phyloP scores from a whole-genome alignment of 805 yeast genomes.

The Kluyveromyces wickerhamii region DNA sequence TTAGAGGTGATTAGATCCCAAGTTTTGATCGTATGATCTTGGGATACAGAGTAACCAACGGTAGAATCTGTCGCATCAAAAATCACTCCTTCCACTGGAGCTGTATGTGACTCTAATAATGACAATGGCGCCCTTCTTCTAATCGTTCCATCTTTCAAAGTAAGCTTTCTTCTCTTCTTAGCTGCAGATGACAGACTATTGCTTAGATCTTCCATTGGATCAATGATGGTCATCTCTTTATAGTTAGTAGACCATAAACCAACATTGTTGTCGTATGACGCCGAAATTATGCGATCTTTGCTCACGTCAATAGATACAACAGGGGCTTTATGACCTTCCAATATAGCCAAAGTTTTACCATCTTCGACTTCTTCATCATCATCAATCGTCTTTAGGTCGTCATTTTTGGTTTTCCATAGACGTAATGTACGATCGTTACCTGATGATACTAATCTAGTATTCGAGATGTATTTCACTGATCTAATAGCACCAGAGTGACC shows the following conservation, averaged over 20 bases:
- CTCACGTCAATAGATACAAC: constrained; percentile 60
- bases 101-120: constrained; percentile 69
- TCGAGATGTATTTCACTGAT: constrained; percentile 70
- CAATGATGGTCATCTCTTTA: constrained; percentile 71
- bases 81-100: constrained; percentile 79
- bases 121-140: constrained; percentile 79
- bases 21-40: constrained; percentile 90
- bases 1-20: constrained; percentile 91
- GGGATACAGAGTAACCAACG: constrained; percentile 90
- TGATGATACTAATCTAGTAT: constrained; percentile 69
- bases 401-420: constrained; percentile 68
- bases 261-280: constrained; percentile 69
- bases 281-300: constrained; percentile 66
- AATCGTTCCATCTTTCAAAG: constrained; percentile 64
- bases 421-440: constrained; percentile 87
- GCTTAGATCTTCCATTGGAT: constrained; percentile 37
- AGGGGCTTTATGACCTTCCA: constrained; percentile 86
- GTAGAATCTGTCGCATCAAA: constrained; percentile 67
- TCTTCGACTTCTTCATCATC: constrained; percentile 45
- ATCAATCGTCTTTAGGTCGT: constrained; percentile 15
- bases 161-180: constrained; percentile 80
- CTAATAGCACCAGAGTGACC: constrained; percentile 89
- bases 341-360: constrained; percentile 73
- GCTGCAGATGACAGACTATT: constrained; percentile 60
- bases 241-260: constrained; percentile 85